Evolutionary conservation across 1,139 yeast species (phyloP).

Genomic region (Lodderomyces beijingensis): DNA sequence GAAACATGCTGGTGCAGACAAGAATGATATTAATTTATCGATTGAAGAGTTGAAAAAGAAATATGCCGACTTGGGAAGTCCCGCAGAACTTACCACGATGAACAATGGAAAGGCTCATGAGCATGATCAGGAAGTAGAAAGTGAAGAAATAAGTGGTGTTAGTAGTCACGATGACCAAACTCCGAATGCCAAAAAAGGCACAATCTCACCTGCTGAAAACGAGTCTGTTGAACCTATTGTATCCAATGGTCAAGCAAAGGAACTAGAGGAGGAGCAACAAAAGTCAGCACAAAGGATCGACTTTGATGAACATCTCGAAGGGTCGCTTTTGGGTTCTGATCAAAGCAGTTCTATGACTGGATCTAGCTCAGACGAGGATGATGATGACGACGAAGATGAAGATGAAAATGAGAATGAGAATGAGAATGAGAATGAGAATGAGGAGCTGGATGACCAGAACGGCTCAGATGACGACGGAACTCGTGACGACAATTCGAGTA

Average conservation of each 20-base stretch:
- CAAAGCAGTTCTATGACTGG: slow-evolving; percentile 11
- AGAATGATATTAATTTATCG: slow-evolving; percentile 53
- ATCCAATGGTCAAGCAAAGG: no score
- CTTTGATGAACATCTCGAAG: slow-evolving; percentile 11
- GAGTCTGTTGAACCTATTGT: no score
- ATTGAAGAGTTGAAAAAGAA: slow-evolving; percentile 64
- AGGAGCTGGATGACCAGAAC: background rate
- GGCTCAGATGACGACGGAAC: background rate
- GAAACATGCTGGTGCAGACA: slow-evolving; percentile 13
- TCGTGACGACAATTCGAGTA: no score
- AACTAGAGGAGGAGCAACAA: no score
- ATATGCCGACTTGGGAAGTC: slow-evolving; percentile 48
- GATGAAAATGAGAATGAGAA: slow-evolving; percentile 2
- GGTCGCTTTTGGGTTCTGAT: slow-evolving; percentile 25
- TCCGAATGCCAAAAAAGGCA: no score
- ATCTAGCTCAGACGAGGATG: slow-evolving; percentile 4
- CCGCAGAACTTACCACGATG: no score
- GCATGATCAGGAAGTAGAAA: no score
- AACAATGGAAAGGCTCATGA: slow-evolving; percentile 31
- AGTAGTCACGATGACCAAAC: no score
- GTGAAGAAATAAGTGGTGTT: no score
- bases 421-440: slow-evolving; percentile 2
- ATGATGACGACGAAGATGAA: slow-evolving; percentile 3
- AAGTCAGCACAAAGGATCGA: no score
- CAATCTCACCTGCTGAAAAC: no score